phyloP scores from a whole-genome alignment of 768 basidiomycete species.

The Phaffia australis region DNA sequence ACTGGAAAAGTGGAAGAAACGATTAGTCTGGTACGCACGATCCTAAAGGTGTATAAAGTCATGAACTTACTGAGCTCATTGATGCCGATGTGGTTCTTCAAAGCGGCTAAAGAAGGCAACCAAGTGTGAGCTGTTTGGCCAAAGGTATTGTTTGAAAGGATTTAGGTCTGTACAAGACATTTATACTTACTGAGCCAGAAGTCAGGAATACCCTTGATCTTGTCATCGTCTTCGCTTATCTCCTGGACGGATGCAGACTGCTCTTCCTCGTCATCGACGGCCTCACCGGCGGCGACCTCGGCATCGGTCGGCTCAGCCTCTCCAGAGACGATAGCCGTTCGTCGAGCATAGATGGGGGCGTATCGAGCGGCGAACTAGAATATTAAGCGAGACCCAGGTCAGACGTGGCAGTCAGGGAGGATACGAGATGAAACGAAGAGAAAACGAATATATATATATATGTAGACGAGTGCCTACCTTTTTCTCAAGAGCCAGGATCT shows the following conservation, averaged over 20 bases:
- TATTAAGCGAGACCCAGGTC: constrained; percentile 1
- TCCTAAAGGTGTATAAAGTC: neutral
- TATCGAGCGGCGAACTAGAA: constrained; percentile 41
- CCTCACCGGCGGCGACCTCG: constrained; percentile 71
- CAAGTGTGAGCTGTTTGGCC: constrained; percentile 48
- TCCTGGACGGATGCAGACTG: constrained; percentile 47
- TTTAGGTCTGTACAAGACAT: neutral
- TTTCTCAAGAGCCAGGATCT: constrained; percentile 89
- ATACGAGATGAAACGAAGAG: neutral
- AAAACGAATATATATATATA: neutral
- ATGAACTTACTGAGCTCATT: constrained; percentile 50
- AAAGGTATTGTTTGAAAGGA: constrained; percentile 14
- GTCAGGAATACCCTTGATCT: constrained; percentile 57
- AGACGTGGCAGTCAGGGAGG: neutral
- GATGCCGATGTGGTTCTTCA: constrained; percentile 79
- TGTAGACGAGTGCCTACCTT: constrained; percentile 50
- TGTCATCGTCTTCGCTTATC: constrained; percentile 29
- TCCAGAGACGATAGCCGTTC: constrained; percentile 72
- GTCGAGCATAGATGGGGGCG: constrained; percentile 72
- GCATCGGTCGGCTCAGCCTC: constrained; percentile 58
- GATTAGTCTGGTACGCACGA: neutral
- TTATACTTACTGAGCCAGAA: constrained; percentile 54
- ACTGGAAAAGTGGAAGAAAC: constrained; percentile 36
- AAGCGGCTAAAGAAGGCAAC: constrained; percentile 86
- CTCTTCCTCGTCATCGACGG: constrained; percentile 56